Percentiles rank a stretch among this genome's conserved stretches.
Evolutionary conservation across 2,329 filamentous ascomycete genomes (phyloP).

Genomic region (Paecilomyces sp.): DNA sequence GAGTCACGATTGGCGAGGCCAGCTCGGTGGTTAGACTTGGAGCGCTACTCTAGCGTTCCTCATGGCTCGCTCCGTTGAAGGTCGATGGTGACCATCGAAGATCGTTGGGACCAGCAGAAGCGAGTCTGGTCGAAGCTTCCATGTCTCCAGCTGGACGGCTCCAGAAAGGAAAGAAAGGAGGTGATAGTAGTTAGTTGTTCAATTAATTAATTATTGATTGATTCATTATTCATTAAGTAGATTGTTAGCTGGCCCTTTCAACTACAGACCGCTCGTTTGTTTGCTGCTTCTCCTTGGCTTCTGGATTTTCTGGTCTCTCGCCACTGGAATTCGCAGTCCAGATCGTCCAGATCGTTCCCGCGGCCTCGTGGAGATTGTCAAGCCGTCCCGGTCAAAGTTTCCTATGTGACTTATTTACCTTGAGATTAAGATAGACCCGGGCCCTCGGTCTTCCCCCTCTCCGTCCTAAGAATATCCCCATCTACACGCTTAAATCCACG

Average conservation of each 20-base stretch:
- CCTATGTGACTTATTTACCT: neutral
- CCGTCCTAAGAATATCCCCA: neutral
- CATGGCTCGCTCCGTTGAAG: neutral
- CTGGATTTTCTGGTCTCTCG: neutral
- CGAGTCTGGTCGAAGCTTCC: neutral
- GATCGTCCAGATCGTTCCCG: neutral
- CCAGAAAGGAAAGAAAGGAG: neutral
- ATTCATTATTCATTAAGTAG: too few species aligned
- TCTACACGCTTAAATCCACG: neutral
- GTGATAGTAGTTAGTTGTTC: too few species aligned
- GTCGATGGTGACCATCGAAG: neutral
- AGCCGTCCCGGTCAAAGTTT: neutral
- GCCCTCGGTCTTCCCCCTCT: neutral
- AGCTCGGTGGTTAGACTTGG: too few species aligned
- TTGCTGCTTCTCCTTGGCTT: neutral
- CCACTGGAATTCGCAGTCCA: neutral
- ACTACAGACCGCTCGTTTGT: neutral
- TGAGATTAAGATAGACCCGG: neutral
- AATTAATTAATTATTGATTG: too few species aligned
- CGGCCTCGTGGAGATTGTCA: neutral
- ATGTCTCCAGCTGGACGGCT: neutral
- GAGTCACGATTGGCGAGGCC: neutral
- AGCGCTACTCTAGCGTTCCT: neutral
- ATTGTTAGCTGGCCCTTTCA: too few species aligned
- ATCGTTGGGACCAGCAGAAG: neutral